Conservation (phyloP, 2,329 filamentous ascomycete species). For the Colletotrichum neosansevieriae region DNA sequence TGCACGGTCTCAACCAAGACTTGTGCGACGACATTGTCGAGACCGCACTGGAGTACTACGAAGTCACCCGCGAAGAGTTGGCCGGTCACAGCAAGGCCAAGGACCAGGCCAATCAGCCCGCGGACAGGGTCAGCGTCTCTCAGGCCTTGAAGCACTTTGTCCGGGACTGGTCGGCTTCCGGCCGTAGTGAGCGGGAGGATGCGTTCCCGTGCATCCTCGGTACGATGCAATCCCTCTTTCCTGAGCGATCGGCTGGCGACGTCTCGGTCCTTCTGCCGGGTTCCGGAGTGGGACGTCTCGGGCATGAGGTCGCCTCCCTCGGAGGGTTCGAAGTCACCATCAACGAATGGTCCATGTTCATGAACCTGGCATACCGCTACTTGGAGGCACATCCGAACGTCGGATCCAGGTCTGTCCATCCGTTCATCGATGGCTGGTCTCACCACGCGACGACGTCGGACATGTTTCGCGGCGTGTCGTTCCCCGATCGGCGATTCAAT, state of each 20-base stretch:
- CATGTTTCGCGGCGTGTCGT: slow-evolving; percentile 58
- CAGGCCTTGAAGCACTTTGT: slow-evolving; percentile 70
- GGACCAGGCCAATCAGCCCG: slow-evolving; percentile 51
- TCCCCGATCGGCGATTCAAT: slow-evolving; percentile 57
- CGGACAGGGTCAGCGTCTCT: slow-evolving; percentile 61
- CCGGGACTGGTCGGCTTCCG: slow-evolving; percentile 66
- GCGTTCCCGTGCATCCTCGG: slow-evolving; percentile 55
- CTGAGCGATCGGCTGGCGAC: slow-evolving; percentile 39
- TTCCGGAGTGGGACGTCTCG: slow-evolving; percentile 64
- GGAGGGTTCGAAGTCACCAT: slow-evolving; percentile 63
- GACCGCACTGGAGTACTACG: slow-evolving; percentile 60
- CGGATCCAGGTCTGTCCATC: slow-evolving; percentile 51
- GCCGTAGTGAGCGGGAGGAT: slow-evolving; percentile 58
- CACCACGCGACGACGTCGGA: slow-evolving; percentile 63
- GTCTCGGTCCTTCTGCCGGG: slow-evolving; percentile 63
- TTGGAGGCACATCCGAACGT: slow-evolving; percentile 50
- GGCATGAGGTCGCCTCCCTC: slow-evolving; percentile 61
- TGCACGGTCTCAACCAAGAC: slow-evolving; percentile 58
- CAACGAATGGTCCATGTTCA: slow-evolving; percentile 70
- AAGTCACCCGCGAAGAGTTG: slow-evolving; percentile 57
- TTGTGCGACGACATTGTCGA: slow-evolving; percentile 61
- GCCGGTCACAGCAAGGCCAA: slow-evolving; percentile 54
- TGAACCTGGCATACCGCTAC: slow-evolving; percentile 67
- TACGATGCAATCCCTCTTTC: slow-evolving; percentile 50
- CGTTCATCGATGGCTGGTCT: slow-evolving; percentile 63